Evolutionary conservation across 2,329 filamentous ascomycete genomes (phyloP).

Genomic region (Aspergillus sp.): DNA sequence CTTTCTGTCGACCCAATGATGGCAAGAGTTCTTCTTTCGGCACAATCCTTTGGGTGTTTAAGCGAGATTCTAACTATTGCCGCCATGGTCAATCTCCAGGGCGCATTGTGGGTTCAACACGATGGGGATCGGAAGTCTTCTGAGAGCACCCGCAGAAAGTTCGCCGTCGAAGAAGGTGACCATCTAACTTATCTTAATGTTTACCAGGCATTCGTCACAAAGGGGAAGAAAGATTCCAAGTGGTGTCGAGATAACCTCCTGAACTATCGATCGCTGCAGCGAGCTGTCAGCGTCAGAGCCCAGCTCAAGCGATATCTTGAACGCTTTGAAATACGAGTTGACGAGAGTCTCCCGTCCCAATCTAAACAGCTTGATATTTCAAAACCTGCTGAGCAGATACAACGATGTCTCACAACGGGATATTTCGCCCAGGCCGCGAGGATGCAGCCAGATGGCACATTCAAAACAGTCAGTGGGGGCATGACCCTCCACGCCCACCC

Average conservation of each 20-base stretch:
- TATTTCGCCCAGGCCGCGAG: constrained; percentile 92
- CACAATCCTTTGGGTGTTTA: constrained; percentile 72
- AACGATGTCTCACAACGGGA: constrained; percentile 80
- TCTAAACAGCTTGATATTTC: constrained; percentile 32
- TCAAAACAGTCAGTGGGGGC: constrained; percentile 78
- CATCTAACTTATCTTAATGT: constrained; percentile 90
- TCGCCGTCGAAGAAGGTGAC: constrained; percentile 90
- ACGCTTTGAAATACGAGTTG: constrained; percentile 71
- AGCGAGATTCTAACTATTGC: constrained; percentile 88
- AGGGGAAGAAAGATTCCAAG: constrained; percentile 75
- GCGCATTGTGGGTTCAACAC: constrained; percentile 78
- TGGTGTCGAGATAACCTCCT: constrained; percentile 87
- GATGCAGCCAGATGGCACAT: constrained; percentile 92
- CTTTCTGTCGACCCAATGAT: constrained; percentile 94
- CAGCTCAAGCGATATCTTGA: constrained; percentile 87
- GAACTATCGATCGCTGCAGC: constrained; percentile 80
- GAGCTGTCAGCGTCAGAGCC: constrained; percentile 80
- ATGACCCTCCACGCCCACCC: constrained; percentile 84
- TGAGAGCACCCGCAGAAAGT: constrained; percentile 74
- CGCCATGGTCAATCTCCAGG: constrained; percentile 87
- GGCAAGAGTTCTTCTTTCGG: constrained; percentile 79
- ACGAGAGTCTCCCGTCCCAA: constrained; percentile 54
- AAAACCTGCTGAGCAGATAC: constrained; percentile 69
- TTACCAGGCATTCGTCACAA: constrained; percentile 84
- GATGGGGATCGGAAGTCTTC: constrained; percentile 73